phyloP scores from a whole-genome alignment of 495 filamentous ascomycete species.

The Neurospora discreta region DNA sequence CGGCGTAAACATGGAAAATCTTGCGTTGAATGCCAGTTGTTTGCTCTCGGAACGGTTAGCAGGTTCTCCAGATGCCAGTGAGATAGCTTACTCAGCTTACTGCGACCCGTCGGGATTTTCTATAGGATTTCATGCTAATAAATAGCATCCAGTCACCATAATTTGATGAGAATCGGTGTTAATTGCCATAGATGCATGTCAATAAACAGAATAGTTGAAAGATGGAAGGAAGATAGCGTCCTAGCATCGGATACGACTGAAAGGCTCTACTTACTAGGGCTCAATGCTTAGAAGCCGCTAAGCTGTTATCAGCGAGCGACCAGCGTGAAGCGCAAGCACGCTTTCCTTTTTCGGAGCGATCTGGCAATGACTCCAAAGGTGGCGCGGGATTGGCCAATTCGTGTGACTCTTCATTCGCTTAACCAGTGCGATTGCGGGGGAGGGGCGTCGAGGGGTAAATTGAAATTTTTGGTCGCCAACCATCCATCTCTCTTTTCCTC shows the following conservation, averaged over 20 bases:
- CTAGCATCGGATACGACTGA: neutral
- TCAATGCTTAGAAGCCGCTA: neutral
- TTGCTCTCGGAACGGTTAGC: neutral
- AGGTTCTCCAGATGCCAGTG: neutral
- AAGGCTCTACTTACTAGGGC: neutral
- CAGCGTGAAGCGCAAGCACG: neutral
- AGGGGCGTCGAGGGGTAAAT: slow-evolving; percentile 11
- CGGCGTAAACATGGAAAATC: neutral
- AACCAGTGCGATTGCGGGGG: slow-evolving; percentile 19
- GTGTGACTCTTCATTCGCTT: neutral
- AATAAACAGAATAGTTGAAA: neutral
- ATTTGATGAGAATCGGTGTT: neutral
- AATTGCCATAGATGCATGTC: neutral
- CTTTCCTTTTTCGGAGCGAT: neutral
- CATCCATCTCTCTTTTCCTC: slow-evolving; percentile 13
- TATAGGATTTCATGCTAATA: neutral
- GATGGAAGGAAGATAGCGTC: neutral
- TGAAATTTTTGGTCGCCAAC: slow-evolving; percentile 16
- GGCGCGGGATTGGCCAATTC: neutral
- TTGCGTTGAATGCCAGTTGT: neutral
- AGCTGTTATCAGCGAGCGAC: neutral
- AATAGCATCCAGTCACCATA: neutral
- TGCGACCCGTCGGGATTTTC: neutral
- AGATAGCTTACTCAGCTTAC: neutral
- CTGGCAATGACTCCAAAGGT: neutral